Conservation (phyloP, 345 rosid species). For the Rhodomyrtus tomentosa region DNA sequence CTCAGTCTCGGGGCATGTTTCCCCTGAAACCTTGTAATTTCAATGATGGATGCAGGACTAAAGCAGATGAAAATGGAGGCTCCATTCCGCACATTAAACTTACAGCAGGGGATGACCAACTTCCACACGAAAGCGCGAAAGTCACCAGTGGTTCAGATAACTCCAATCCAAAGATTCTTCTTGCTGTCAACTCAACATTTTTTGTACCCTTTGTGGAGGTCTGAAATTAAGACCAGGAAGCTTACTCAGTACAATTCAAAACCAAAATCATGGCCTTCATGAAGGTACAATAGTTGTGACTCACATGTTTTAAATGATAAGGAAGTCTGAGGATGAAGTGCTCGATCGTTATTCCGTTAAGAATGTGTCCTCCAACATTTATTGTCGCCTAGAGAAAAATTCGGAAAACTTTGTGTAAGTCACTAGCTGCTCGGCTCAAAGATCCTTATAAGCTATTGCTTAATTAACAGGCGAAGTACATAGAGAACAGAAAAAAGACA, state of each 20-base stretch:
- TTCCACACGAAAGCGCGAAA: conserved; percentile 83
- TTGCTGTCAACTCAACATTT: conserved; percentile 45
- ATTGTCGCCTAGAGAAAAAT: conserved; percentile 45
- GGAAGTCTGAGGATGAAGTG: conserved; percentile 82
- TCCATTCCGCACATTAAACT: conserved; percentile 13
- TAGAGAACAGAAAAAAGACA: background rate
- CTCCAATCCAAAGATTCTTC: conserved; percentile 60
- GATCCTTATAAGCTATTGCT: background rate
- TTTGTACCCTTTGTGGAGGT: conserved; percentile 32
- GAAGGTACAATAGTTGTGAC: background rate
- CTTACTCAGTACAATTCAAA: background rate
- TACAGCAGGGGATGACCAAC: conserved; percentile 97
- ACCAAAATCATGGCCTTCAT: background rate
- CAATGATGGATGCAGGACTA: background rate
- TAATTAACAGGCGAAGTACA: background rate
- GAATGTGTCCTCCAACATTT: conserved; percentile 60
- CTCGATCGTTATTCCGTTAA: conserved; percentile 62
- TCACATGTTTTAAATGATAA: conserved; percentile 58
- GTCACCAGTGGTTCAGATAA: conserved; percentile 76
- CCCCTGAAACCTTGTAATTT: no score
- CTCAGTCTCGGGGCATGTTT: no score
- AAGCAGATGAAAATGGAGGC: background rate
- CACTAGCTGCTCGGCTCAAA: background rate
- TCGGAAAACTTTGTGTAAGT: background rate
- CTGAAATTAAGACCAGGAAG: conserved; percentile 10